These are phyloP conservation scores for Aspergillus pseudoterreus DNA, from an alignment of 2,329 filamentous ascomycete species.

Conservation along the genomic window DNA sequence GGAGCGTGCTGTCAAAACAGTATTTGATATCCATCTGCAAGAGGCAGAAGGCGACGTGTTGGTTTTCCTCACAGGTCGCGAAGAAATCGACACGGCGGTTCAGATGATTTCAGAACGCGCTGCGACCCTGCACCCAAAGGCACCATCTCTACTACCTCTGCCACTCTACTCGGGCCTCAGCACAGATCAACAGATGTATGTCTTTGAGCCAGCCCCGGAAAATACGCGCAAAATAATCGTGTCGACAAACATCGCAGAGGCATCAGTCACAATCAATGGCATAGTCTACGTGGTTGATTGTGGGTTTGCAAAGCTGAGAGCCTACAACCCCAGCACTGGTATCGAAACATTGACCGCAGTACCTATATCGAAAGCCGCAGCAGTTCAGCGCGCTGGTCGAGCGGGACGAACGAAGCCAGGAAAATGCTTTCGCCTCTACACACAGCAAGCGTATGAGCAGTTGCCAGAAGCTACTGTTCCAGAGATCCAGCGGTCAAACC, in stretches of 20 bases:
- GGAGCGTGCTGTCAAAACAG: conserved; percentile 73
- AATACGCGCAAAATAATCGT: conserved; percentile 88
- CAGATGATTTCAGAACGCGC: conserved; percentile 73
- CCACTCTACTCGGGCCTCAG: conserved; percentile 87
- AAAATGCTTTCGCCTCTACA: conserved; percentile 92
- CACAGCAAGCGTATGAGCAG: conserved; percentile 64
- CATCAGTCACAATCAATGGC: conserved; percentile 88
- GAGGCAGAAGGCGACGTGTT: conserved; percentile 83
- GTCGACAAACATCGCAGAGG: conserved; percentile 94
- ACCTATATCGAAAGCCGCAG: conserved; percentile 83
- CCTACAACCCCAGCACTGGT: conserved; percentile 77
- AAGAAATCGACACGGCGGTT: conserved; percentile 84
- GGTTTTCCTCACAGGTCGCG: conserved; percentile 85
- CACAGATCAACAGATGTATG: conserved; percentile 89
- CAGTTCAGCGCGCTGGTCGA: conserved; percentile 84
- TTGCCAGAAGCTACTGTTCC: conserved; percentile 73
- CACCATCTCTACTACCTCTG: conserved; percentile 62
- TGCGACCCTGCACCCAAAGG: conserved; percentile 57
- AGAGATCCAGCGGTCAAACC: conserved; percentile 87
- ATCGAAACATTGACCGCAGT: conserved; percentile 84
- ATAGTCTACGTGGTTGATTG: conserved; percentile 88
- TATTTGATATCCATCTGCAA: conserved; percentile 80
- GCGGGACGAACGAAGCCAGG: conserved; percentile 85
- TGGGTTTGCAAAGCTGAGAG: conserved; percentile 85
- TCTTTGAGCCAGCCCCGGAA: conserved; percentile 79